phyloP scores from a whole-genome alignment of 2,329 filamentous ascomycete species.

The Arachnopeziza araneosa region DNA sequence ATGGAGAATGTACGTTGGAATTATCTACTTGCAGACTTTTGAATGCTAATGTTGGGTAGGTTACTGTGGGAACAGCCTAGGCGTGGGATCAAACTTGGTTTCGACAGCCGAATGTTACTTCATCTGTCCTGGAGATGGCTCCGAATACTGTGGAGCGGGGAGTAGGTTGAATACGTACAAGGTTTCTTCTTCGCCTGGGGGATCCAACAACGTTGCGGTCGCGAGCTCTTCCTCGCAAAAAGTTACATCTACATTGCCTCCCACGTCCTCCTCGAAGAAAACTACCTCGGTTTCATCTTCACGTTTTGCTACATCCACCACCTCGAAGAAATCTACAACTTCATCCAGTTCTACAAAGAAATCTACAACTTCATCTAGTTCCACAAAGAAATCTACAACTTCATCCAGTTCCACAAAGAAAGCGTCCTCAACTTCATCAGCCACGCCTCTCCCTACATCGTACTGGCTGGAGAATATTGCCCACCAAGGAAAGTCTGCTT shows the following conservation, averaged over 20 bases:
- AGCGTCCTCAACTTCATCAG: not conserved
- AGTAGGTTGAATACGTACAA: slow-evolving; percentile 24
- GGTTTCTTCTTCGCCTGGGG: not conserved
- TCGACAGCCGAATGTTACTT: slow-evolving; percentile 12
- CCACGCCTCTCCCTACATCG: not conserved
- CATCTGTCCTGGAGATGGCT: slow-evolving; percentile 20
- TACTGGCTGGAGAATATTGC: not conserved
- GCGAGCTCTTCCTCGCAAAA: not conserved
- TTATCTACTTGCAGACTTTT: not conserved
- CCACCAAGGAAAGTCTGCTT: not conserved
- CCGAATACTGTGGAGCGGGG: slow-evolving; percentile 28
- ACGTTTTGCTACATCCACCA: not conserved
- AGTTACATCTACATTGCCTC: not conserved
- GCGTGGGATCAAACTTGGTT: slow-evolving; percentile 3
- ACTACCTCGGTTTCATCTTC: not conserved
- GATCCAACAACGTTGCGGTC: not conserved
- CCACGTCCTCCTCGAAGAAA: not conserved
- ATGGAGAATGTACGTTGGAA: slow-evolving; percentile 8
- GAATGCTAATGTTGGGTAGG: slow-evolving; percentile 13
- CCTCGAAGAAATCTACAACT: not conserved
- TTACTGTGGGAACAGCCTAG: slow-evolving; percentile 13
- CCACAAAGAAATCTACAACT: not conserved
- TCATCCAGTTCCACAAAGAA: not conserved
- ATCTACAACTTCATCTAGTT: not conserved
- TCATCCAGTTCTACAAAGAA: not conserved